Evolutionary conservation across 1,284 basidiomycete species (phyloP), one percentile per base, ranked within the genome.

Genomic region (Tetrapyrgos nigripes): DNA sequence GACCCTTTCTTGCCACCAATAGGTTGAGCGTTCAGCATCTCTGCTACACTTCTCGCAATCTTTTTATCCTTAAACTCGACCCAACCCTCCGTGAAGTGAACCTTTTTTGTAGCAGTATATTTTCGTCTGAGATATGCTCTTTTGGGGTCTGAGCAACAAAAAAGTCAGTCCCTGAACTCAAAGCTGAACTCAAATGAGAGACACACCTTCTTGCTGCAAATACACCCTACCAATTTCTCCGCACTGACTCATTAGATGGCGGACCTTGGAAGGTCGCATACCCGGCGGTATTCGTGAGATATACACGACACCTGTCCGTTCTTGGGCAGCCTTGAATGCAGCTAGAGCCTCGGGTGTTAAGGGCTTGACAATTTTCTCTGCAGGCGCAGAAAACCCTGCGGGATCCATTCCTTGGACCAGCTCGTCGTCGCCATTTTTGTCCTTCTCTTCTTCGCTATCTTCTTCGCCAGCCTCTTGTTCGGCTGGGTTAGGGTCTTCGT

Each of bases 271-370:
- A 24, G 97, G 96, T 24, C 92, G 94, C 97, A 99, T 99, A 1
- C 96, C 97, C n/a, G 96, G 97, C 1, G 97, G 97, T 68, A 99
- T 92, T 40, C 97, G 85, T 17, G 95, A 97, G 55, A 99, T 94
- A 75, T 98, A 99, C 49, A 99, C 79, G 59, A 99, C 89, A 0
- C 94, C 97, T 37, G 92, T 84, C 28, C 81, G 81, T 43, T 88
- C 85, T 66, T 89, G 88, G 3, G 84, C 84, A 44, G 83, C 83
- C 65, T 88, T 84, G 74, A 88, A 93, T 13, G 82, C 85, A 45
- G 85, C 87, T 37, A 93, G 79, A 6, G 87, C 89, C 68, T 91
- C 88, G 2, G 81, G 79, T 1, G 87, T 89, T 46, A 93, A 76
- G 1, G 89, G 89, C 66, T 91, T 87, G 44, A 92, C 81, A 3